Evolutionary conservation across 2,329 filamentous ascomycete genomes (phyloP), one percentile per base, ranked within the genome.

Genomic region (Paecilomyces sp.): DNA sequence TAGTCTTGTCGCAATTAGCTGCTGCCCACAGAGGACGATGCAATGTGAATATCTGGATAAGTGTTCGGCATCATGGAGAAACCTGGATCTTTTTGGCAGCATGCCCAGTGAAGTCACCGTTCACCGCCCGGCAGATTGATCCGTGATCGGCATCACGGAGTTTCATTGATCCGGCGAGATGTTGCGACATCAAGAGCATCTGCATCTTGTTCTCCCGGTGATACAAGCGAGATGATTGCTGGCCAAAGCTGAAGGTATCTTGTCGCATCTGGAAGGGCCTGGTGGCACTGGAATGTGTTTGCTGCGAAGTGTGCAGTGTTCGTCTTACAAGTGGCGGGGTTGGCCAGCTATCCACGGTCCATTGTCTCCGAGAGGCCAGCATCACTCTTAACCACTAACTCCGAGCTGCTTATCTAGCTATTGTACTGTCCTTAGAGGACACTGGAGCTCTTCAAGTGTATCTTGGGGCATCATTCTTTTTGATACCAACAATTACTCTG

Each of bases 1-100:
- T 57, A 55, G 58, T 58, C 55, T 51, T 55, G 41, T 55, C 47
- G 33, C n/a, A 54, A 55, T 41, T 51, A 55, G 51, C 22, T 50
- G 22, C 22, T 59, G 54, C 18, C 53, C 13, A 41, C 4, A 47
- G n/a, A 47, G 41, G n/a, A 8, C 5, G 18, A n/a, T 9, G 15
- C 3, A 47, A 18, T 4, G 41, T 18, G 41, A 53, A 13, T 53
- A 5, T n/a, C 24, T 53, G 51, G 51, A 53, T 3, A n/a, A 53
- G 51, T 53, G 28, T 47, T 47, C 15, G n/a, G 41, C 15, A 47
- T 47, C n/a, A 41, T 41, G 15, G 41, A 47, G 41, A 47, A 18
- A 18, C 18, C 15, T 22, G n/a, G 13, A 47, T 47, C 18, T 18
- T 47, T 47, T 47, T 47, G n/a, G n/a, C 41, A 18, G n/a, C 7